Conservation (phyloP, 2,329 filamentous ascomycete species). For the Fusarium secorum region DNA sequence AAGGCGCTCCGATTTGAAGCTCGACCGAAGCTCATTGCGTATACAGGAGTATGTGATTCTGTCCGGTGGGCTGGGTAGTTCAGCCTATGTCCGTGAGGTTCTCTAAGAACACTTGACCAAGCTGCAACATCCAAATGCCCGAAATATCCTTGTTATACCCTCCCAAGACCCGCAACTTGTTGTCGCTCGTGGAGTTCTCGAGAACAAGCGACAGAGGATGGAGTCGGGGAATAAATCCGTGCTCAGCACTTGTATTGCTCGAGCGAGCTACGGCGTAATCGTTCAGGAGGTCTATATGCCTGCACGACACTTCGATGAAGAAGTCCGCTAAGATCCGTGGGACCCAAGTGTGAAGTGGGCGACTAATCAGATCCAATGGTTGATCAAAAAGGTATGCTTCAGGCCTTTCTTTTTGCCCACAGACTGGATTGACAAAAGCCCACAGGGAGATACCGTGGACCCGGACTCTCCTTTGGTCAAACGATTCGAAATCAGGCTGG, state of each 20-base stretch:
- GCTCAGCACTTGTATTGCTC: slow-evolving; percentile 29
- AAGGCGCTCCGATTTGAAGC: slow-evolving; percentile 5
- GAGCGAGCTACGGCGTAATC: slow-evolving; percentile 36
- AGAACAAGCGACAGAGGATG: slow-evolving; percentile 25
- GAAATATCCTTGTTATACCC: slow-evolving; percentile 18
- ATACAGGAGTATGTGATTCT: slow-evolving; percentile 53
- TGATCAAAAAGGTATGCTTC: slow-evolving; percentile 29
- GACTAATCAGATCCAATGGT: slow-evolving; percentile 37
- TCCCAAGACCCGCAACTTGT: slow-evolving; percentile 28
- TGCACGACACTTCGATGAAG: slow-evolving; percentile 28
- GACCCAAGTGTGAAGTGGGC: slow-evolving; percentile 30
- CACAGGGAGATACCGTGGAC: slow-evolving; percentile 50
- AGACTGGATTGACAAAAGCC: background rate
- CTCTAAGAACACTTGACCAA: slow-evolving; percentile 49
- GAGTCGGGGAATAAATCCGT: slow-evolving; percentile 21
- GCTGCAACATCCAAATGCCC: slow-evolving; percentile 45
- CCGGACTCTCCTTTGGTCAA: slow-evolving; percentile 47
- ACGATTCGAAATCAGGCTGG: slow-evolving; percentile 46
- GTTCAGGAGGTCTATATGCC: slow-evolving; percentile 32
- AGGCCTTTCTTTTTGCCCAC: background rate
- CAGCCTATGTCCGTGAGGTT: slow-evolving; percentile 54
- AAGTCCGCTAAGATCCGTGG: slow-evolving; percentile 25
- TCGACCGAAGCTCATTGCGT: background rate
- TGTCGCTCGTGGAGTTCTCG: slow-evolving; percentile 25
- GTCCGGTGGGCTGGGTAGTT: slow-evolving; percentile 56